Percentiles rank a stretch among this genome's conserved stretches.
Conservation (phyloP, 1,139 yeast species). For the Suhomyces anneliseae region DNA sequence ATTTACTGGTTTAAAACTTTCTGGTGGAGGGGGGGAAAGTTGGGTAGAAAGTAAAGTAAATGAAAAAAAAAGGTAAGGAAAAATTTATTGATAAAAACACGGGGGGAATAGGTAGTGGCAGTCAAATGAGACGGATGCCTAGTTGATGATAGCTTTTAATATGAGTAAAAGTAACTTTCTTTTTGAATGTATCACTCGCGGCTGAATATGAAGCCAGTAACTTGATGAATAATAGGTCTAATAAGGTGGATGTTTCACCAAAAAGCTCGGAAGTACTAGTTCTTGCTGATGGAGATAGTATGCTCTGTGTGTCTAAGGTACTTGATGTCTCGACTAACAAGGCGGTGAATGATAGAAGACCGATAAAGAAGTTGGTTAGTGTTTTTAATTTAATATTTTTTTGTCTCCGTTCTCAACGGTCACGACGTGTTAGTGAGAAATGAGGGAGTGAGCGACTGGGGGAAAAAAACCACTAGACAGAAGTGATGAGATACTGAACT, state of each 20-base stretch:
- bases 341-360: not conserved
- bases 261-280: not conserved
- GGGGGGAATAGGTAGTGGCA: no score
- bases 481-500: not conserved
- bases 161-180: no score
- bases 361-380: not conserved
- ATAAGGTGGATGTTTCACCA: not conserved
- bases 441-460: not conserved
- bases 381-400: slow-evolving; percentile 9
- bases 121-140: not conserved
- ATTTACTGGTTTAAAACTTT: no score
- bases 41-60: no score
- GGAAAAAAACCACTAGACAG: not conserved
- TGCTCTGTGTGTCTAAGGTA: not conserved
- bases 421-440: slow-evolving; percentile 7
- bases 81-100: no score
- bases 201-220: not conserved
- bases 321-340: not conserved
- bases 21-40: no score
- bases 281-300: not conserved
- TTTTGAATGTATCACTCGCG: not conserved
- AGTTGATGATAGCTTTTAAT: not conserved
- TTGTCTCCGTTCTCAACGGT: slow-evolving; percentile 12
- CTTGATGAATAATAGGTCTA: not conserved
- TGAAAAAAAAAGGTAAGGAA: no score